Evolutionary conservation across 257 asterid species (phyloP).

Genomic region (Nicotiana noctiflora): DNA sequence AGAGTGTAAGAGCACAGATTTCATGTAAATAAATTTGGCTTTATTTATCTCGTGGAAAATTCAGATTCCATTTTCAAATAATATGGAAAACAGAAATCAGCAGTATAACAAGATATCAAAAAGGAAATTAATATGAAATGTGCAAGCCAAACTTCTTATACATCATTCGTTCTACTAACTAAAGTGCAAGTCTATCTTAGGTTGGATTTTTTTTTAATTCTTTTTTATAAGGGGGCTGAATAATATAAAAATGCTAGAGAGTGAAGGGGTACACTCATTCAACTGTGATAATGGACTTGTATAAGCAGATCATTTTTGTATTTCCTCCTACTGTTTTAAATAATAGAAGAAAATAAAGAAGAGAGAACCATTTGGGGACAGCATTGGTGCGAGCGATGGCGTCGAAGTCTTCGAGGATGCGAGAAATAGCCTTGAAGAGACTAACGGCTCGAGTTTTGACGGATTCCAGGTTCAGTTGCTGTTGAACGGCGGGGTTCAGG

Average conservation of each 20-base stretch:
- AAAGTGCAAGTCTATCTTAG: neutral
- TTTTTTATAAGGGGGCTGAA: neutral
- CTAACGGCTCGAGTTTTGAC: constrained; percentile 93
- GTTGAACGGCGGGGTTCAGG: constrained; percentile 79
- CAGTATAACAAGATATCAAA: neutral
- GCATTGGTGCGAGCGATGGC: constrained; percentile 64
- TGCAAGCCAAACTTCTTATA: neutral
- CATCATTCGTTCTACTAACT: neutral
- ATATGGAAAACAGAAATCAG: neutral
- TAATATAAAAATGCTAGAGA: neutral
- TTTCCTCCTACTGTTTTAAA: no score
- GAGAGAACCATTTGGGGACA: constrained; percentile 64
- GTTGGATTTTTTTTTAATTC: neutral
- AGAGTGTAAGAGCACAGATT: neutral
- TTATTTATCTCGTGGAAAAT: neutral
- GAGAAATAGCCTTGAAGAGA: constrained; percentile 85
- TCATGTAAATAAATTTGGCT: neutral
- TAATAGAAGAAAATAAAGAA: neutral
- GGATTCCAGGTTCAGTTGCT: constrained; percentile 88
- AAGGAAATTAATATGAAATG: neutral
- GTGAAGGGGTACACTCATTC: neutral
- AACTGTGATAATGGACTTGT: neutral
- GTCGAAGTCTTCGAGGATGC: constrained; percentile 85
- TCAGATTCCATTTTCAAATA: neutral
- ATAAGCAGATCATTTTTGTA: neutral